These are phyloP conservation scores for Pythium brachiatum DNA, from an alignment of 352 stramenopile species.

Conservation along the genomic window DNA sequence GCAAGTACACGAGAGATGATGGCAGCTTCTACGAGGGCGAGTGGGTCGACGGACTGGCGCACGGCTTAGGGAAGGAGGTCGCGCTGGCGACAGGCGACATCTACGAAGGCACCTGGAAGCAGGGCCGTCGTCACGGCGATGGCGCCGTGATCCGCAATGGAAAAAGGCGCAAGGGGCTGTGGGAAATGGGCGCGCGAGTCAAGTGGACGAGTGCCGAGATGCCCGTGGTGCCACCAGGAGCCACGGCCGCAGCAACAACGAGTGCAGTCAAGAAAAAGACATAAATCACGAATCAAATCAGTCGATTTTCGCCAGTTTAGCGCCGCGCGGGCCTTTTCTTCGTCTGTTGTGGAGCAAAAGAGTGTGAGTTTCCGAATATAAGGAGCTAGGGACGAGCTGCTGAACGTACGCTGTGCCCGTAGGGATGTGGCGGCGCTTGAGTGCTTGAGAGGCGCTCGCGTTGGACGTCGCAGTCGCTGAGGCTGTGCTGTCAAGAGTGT, in stretches of 20 bases:
- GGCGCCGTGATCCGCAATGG: constrained; percentile 46
- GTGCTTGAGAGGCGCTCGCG: constrained; percentile 11
- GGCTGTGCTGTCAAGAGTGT: constrained; percentile 2
- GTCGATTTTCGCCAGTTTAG: constrained; percentile 56
- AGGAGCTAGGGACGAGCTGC: not conserved
- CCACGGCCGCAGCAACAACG: not conserved
- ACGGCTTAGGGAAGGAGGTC: constrained; percentile 58
- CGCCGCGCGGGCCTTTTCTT: constrained; percentile 45
- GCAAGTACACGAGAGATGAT: constrained; percentile 56
- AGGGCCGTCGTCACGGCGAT: constrained; percentile 56
- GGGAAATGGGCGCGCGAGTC: constrained; percentile 52
- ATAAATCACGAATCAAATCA: too few relatives aligned
- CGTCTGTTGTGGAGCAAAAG: constrained; percentile 30
- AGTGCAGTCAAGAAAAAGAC: not conserved
- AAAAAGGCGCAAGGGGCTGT: constrained; percentile 43
- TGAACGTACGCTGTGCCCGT: constrained; percentile 47
- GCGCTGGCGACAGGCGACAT: constrained; percentile 38
- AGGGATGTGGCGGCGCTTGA: constrained; percentile 48
- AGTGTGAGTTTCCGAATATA: not conserved
- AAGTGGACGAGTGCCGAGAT: constrained; percentile 71
- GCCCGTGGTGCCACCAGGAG: constrained; percentile 15
- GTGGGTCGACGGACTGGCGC: constrained; percentile 55
- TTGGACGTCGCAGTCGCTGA: not conserved
- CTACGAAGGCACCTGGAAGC: constrained; percentile 61
- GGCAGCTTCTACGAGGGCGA: constrained; percentile 65